A percentile compares a stretch with the other conserved stretches of the same genome.
Conservation (phyloP, 176 grass and related monocot genomes). For the Puya raimondii region DNA sequence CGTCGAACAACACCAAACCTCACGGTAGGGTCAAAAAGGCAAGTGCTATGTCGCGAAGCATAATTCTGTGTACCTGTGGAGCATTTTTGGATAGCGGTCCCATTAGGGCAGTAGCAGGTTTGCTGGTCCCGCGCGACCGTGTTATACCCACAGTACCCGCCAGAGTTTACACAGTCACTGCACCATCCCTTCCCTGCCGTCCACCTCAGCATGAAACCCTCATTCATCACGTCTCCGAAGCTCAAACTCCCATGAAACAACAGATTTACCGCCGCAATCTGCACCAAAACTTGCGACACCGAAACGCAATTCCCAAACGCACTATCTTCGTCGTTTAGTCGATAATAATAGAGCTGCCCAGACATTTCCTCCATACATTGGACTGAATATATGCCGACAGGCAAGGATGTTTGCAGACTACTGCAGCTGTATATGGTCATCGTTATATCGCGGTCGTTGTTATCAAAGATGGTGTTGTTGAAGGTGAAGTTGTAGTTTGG, state of each 20-base stretch:
- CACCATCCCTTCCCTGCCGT: conserved; percentile 31
- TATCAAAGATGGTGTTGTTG: conserved; percentile 9
- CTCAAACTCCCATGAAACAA: conserved; percentile 10
- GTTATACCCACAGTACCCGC: conserved; percentile 40
- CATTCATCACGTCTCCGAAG: neutral
- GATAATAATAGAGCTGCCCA: neutral
- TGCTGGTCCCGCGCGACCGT: neutral
- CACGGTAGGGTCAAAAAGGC: neutral
- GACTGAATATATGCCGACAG: neutral
- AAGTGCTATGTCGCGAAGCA: neutral
- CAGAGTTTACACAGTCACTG: conserved; percentile 20
- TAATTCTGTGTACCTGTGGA: conserved; percentile 21
- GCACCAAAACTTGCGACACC: neutral
- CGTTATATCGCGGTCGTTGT: conserved; percentile 7
- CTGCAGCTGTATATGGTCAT: conserved; percentile 39
- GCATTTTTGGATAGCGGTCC: neutral
- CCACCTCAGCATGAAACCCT: conserved; percentile 34
- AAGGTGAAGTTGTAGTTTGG: conserved; percentile 23
- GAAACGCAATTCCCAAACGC: conserved; percentile 16
- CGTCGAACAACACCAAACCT: neutral
- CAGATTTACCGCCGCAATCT: neutral
- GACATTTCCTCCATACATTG: neutral
- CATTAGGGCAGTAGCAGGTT: conserved; percentile 49
- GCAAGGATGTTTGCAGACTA: neutral
- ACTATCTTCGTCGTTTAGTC: accelerated